phyloP scores from a whole-genome alignment of 306 rosid genomes.

The Cercis canadensis region DNA sequence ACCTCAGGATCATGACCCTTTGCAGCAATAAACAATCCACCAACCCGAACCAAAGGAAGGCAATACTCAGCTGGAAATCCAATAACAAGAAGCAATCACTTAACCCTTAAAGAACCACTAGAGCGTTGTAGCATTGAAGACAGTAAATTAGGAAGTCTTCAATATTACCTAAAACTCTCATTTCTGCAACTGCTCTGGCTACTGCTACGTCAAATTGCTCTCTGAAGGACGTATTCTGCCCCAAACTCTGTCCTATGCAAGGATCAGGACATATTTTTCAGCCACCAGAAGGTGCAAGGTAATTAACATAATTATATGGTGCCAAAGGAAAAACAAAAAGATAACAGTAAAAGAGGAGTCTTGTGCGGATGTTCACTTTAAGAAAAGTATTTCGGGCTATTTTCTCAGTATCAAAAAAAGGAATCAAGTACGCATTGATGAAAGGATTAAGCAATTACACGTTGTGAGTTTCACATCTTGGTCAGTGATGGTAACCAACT shows the following conservation, averaged over 20 bases:
- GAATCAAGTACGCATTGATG: too few species aligned
- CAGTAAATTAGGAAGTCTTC: conserved; percentile 8
- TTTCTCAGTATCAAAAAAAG: neutral
- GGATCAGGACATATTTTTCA: conserved; percentile 30
- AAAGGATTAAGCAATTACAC: too few species aligned
- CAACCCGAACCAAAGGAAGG: conserved; percentile 88
- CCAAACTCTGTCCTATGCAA: conserved; percentile 79
- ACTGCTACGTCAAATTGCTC: conserved; percentile 86
- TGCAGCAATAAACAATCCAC: conserved; percentile 88
- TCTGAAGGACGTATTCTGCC: conserved; percentile 70
- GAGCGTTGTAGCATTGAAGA: conserved; percentile 18
- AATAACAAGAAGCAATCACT: conserved; percentile 37
- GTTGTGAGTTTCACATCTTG: neutral
- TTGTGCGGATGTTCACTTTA: neutral
- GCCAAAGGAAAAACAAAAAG: conserved; percentile 13
- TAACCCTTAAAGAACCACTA: conserved; percentile 20
- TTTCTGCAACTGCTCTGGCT: conserved; percentile 96
- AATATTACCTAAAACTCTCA: conserved; percentile 75
- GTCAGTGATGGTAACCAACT: neutral
- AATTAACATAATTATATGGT: neutral
- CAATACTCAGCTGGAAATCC: conserved; percentile 82
- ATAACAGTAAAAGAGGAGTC: conserved; percentile 5
- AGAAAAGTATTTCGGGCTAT: neutral
- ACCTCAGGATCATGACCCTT: conserved; percentile 90
- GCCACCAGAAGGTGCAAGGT: conserved; percentile 7